Evolutionary conservation across 2,329 filamentous ascomycete genomes (phyloP), one percentile per base, ranked within the genome.

Genomic region (Aspergillus tanneri): DNA sequence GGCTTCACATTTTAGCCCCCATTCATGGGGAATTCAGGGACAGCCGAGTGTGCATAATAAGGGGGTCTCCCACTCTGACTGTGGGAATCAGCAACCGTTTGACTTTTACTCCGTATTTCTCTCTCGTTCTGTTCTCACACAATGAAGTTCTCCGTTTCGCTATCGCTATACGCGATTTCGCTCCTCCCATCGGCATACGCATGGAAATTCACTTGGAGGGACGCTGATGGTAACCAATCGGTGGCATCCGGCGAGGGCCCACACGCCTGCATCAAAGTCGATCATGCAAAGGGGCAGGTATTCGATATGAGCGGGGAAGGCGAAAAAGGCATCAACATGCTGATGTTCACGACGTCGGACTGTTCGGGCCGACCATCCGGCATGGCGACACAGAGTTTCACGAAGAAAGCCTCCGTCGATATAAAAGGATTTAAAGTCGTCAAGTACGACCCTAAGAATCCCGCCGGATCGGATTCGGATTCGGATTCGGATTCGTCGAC

Each of bases 281-380:
- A 53, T 10, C 43, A 55, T 18, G 44, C 43, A 9, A n/a, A 50
- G 30, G 52, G 52, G 11, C 14, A 44, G 14, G 4, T 23, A 1
- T 47, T 42, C 18, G 45, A 35, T 16, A 27, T 84, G 40, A 75
- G 73, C 32, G 81, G 82, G n/a, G 73, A 67, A 62, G 81, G 84
- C 60, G 59, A 77, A n/a, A 22, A 34, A 7, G 42, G 46, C 3
- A 55, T 55, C 27, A 52, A 52, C 23, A 55, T 55, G 49, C 30
- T 52, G 3, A 11, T 55, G 11, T 55, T 45, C 38, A 27, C 27
- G 3, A 50, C 43, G 28, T 21, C 30, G 8, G 37, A 50, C 12
- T 55, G 52, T 28, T 36, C 24, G 5, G 52, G 44, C 25, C 36
- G 47, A 0, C n/a, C 46, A 4, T 37, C 40, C 18, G 52, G 52